These are phyloP conservation scores for Durio zibethinus DNA, from an alignment of 345 rosid species.

Conservation along the genomic window DNA sequence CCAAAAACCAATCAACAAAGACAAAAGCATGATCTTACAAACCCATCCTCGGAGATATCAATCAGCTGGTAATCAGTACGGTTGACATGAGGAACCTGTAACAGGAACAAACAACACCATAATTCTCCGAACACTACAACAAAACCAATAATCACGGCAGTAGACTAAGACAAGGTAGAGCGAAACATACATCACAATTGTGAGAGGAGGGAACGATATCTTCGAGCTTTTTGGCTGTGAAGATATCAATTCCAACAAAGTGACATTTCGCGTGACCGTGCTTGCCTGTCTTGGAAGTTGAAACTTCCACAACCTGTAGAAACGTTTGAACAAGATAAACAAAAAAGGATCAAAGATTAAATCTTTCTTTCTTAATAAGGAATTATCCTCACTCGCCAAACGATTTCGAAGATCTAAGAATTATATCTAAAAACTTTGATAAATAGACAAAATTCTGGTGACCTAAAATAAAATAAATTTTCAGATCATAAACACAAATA, in stretches of 20 bases:
- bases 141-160: not conserved
- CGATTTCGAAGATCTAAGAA: conserved; percentile 18
- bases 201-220: conserved; percentile 77
- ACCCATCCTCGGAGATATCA: conserved; percentile 65
- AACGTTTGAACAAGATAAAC: no score
- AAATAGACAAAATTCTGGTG: not conserved
- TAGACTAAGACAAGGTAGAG: not conserved
- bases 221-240: conserved; percentile 63
- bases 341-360: not conserved
- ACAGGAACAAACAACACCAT: not conserved
- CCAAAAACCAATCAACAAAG: not conserved
- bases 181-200: conserved; percentile 57
- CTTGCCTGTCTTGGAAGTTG: conserved; percentile 78
- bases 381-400: not conserved
- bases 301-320: conserved; percentile 26
- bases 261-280: conserved; percentile 84
- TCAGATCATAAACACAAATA: not conserved
- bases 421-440: conserved; percentile 18
- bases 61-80: conserved; percentile 59
- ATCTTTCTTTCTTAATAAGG: not conserved
- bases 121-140: not conserved
- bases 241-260: conserved; percentile 70
- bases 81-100: conserved; percentile 54
- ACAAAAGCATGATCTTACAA: conserved; percentile 32
- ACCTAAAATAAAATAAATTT: not conserved